A percentile compares a stretch with the other conserved stretches of the same genome.
These are phyloP conservation scores for Arabidopsis lyrata DNA, from an alignment of 441 rosid genomes.

Conservation along the genomic window DNA sequence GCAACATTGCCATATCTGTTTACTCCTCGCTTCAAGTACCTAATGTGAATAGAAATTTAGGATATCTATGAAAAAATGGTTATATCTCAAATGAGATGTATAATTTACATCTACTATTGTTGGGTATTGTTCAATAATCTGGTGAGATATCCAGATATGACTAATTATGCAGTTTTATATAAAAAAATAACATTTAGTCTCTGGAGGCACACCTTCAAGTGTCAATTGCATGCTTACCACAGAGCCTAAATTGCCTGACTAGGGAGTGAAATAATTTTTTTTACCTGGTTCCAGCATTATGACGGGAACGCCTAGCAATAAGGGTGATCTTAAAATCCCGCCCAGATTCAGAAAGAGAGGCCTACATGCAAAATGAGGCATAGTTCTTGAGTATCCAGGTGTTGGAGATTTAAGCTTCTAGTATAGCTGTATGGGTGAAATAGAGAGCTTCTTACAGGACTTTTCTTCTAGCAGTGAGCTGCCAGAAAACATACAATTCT, in stretches of 20 bases:
- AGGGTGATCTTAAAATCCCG: conserved; percentile 82
- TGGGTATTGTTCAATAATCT: conserved; percentile 1
- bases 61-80: conserved; percentile 3
- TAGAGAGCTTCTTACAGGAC: conserved; percentile 3
- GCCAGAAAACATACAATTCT: conserved; percentile 30
- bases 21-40: conserved; percentile 98
- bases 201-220: conserved; percentile 3
- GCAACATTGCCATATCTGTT: conserved; percentile 97
- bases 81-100: neutral
- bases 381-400: conserved; percentile 26
- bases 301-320: conserved; percentile 98
- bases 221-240: conserved; percentile 12
- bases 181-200: neutral
- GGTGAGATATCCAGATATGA: conserved; percentile 11
- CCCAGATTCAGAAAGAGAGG: conserved; percentile 69
- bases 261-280: conserved; percentile 13
- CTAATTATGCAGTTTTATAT: neutral
- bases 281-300: conserved; percentile 98
- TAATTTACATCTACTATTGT: conserved; percentile 19
- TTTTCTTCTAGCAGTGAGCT: conserved; percentile 8
- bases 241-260: conserved; percentile 7
- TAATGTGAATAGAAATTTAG: conserved; percentile 48
- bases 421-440: conserved; percentile 16
- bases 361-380: conserved; percentile 56
- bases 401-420: conserved; percentile 13